Base-by-base conservation (phyloP, 2,329 filamentous ascomycete species). In the Rhynchosporium secalis region DNA sequence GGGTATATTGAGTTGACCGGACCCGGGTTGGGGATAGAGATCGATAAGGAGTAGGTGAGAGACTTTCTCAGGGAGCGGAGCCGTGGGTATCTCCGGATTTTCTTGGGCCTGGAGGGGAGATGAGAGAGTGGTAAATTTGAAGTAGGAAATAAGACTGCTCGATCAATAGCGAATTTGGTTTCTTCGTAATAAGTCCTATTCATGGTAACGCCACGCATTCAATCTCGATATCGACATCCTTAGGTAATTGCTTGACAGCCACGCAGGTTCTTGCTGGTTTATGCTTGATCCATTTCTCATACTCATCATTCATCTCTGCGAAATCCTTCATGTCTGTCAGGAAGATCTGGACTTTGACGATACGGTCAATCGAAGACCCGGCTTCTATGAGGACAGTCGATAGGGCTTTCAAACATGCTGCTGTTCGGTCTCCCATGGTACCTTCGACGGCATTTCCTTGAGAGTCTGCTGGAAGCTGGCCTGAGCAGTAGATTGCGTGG, bases 261-360 rank as follows among this genome's bases (percentile, higher is more conserved):
- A 96, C 91, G 75, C 92, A 96, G 78, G 88, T 92, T 70, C 91
- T 84, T n/a, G 91, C 89, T 26, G 92, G 92, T 83, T 92, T 93
- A 79, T 91, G 88, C 64, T 82, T 78, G 77, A 94, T 93, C 82
- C 87, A 92, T 78, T 92, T 88, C 76, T 87, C 88, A 76, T 95
- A 96, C 73, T 91, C 89, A 68, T 82, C 82, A 78, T 96, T 96
- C 90, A 96, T 92, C 75, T 86, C 86, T 56, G 84, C 87, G 74
- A 98, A 98, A 78, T 95, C 83, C 66, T 83, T 85, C 94, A 98
- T 98, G 77, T 96, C 90, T 56, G 89, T 88, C 65, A 98, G 80
- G 83, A 97, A 98, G 74, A 96, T 89, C 75, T 87, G 91, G 71
- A 92, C 90, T 84, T 97, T 96, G 79, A 97, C 90, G 52, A 96